phyloP scores from a whole-genome alignment of 83 land plant species.

The Diphasiastrum complanatum region DNA sequence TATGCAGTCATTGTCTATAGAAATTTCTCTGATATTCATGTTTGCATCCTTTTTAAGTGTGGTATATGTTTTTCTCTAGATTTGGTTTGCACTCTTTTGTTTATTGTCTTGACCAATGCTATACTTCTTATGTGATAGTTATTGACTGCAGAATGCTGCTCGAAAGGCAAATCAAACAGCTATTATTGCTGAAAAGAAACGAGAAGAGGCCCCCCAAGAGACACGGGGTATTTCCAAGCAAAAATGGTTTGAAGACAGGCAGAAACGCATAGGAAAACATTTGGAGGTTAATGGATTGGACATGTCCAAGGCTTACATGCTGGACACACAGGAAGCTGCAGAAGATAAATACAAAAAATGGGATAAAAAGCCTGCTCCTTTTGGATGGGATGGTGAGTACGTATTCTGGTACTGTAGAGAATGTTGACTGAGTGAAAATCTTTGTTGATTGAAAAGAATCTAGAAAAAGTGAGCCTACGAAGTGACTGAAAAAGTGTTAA shows the following conservation, averaged over 20 bases:
- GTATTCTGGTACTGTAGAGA: too few species aligned
- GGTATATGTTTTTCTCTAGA: not conserved
- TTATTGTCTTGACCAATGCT: too few species aligned
- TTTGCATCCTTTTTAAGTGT: not conserved
- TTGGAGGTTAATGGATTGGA: constrained; percentile 87
- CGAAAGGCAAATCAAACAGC: constrained; percentile 83
- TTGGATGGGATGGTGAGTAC: constrained; percentile 95
- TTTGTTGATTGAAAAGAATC: too few species aligned
- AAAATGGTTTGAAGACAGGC: constrained; percentile 95
- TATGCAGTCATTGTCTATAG: not conserved
- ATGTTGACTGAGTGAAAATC: too few species aligned
- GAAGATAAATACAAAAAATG: constrained; percentile 92
- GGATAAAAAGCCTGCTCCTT: constrained; percentile 95
- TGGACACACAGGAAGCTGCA: constrained; percentile 91
- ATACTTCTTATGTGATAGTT: too few species aligned
- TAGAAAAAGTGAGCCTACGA: too few species aligned
- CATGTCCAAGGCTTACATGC: constrained; percentile 80
- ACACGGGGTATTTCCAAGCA: constrained; percentile 84
- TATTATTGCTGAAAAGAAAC: constrained; percentile 80
- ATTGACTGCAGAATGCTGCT: constrained; percentile 69
- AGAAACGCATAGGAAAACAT: constrained; percentile 78
- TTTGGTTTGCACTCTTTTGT: too few species aligned
- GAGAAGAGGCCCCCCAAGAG: constrained; percentile 68
- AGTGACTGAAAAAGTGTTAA: too few species aligned
- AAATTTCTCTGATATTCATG: not conserved